Evolutionary conservation across 192 early-diverging fungal species (phyloP).

Genomic region (Tieghemiomyces parasiticus): DNA sequence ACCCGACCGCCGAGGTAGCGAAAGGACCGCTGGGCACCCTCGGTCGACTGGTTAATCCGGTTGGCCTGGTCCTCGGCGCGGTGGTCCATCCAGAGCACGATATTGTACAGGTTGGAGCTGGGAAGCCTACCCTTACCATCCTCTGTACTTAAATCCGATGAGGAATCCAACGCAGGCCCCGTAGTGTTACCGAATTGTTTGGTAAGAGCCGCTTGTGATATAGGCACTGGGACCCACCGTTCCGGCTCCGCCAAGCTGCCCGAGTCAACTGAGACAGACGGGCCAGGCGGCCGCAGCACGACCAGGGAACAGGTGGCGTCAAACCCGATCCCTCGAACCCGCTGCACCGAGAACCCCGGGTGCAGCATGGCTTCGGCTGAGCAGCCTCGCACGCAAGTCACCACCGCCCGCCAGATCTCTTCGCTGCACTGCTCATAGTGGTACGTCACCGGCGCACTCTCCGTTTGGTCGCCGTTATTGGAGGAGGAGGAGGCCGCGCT

Average conservation of each 20-base stretch:
- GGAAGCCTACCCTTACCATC: too few relatives aligned
- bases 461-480: too few relatives aligned
- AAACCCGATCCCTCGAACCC: slow-evolving; percentile 43
- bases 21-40: slow-evolving; percentile 30
- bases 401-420: slow-evolving; percentile 49
- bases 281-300: slow-evolving; percentile 19
- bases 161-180: too few relatives aligned
- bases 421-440: slow-evolving; percentile 50
- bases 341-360: slow-evolving; percentile 16
- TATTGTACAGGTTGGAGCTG: too few relatives aligned
- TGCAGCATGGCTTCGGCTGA: slow-evolving; percentile 23
- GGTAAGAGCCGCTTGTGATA: too few relatives aligned
- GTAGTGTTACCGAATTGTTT: too few relatives aligned
- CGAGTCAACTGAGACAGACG: too few relatives aligned
- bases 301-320: slow-evolving; percentile 67
- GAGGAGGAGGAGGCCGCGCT: too few relatives aligned
- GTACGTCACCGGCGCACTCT: too few relatives aligned
- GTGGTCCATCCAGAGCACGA: slow-evolving; percentile 61
- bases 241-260: too few relatives aligned
- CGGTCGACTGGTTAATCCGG: slow-evolving; percentile 25
- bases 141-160: too few relatives aligned
- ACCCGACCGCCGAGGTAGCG: slow-evolving; percentile 45
- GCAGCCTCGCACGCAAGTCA: slow-evolving; percentile 13
- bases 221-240: too few relatives aligned
- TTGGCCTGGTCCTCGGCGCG: slow-evolving; percentile 42